phyloP scores from a whole-genome alignment of 2,329 filamentous ascomycete species.

The Aureobasidium sp. region DNA sequence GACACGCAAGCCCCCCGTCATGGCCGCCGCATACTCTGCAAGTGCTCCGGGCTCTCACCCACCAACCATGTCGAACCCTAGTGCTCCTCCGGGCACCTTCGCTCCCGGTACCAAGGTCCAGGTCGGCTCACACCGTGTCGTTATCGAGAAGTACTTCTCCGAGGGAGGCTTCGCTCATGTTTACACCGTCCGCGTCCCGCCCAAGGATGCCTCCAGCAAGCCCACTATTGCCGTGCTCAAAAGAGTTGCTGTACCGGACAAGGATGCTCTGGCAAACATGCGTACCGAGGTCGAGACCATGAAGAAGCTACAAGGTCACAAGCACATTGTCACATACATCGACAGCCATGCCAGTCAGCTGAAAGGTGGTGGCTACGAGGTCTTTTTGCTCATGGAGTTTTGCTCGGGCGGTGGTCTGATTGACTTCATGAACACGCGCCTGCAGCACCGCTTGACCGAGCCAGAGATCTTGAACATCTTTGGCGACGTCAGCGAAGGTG shows the following conservation, averaged over 20 bases:
- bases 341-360: constrained; percentile 96
- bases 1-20: not conserved
- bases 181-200: constrained; percentile 83
- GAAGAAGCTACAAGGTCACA: constrained; percentile 97
- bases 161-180: constrained; percentile 98
- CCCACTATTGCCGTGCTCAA: constrained; percentile 82
- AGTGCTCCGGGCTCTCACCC: not conserved
- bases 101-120: constrained; percentile 92
- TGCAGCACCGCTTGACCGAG: constrained; percentile 94
- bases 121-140: constrained; percentile 82
- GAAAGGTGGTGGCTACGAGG: constrained; percentile 88
- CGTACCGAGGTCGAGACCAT: constrained; percentile 98
- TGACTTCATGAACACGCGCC: constrained; percentile 97
- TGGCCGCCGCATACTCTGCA: constrained; percentile 13
- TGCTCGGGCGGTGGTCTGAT: constrained; percentile 92
- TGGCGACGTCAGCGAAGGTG: constrained; percentile 87
- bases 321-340: constrained; percentile 94
- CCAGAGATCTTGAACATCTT: constrained; percentile 97
- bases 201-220: constrained; percentile 57
- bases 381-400: constrained; percentile 97
- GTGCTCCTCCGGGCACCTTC: constrained; percentile 65
- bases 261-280: constrained; percentile 90
- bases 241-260: constrained; percentile 92
- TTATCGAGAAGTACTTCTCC: constrained; percentile 95
- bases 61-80: constrained; percentile 14